A percentile compares a stretch with the other conserved stretches of the same genome.
These are phyloP conservation scores for Avicennia marina DNA, from an alignment of 257 asterid species.

Conservation along the genomic window DNA sequence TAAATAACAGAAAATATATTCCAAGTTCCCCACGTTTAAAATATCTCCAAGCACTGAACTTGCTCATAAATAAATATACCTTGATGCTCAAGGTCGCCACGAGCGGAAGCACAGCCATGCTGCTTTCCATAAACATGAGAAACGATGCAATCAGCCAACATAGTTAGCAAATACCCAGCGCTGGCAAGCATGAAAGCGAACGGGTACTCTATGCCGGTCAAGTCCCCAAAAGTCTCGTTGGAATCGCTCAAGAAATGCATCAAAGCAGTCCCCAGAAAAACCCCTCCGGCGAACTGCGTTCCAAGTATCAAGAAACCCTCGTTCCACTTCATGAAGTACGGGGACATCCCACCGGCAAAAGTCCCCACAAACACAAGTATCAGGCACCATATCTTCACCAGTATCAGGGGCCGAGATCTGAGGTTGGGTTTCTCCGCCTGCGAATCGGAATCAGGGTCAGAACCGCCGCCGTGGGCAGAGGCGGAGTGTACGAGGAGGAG, in stretches of 20 bases:
- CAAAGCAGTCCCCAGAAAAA: constrained; percentile 74
- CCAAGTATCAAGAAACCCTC: constrained; percentile 73
- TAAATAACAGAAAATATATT: no score
- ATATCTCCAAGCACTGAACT: not conserved
- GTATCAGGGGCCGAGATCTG: constrained; percentile 49
- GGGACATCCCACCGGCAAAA: constrained; percentile 77
- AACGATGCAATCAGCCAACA: constrained; percentile 77
- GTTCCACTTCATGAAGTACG: constrained; percentile 81
- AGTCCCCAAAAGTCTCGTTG: constrained; percentile 61
- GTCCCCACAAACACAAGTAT: constrained; percentile 68
- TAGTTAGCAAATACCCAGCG: constrained; percentile 72
- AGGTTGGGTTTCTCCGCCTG: constrained; percentile 50
- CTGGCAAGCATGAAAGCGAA: constrained; percentile 85
- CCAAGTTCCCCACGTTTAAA: no score
- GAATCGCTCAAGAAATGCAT: constrained; percentile 94
- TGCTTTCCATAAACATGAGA: constrained; percentile 44
- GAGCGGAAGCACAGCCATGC: not conserved
- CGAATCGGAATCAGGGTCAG: constrained; percentile 26
- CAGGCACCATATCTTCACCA: constrained; percentile 78
- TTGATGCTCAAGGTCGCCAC: constrained; percentile 38
- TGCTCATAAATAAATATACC: constrained; percentile 31
- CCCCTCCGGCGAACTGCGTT: constrained; percentile 95
- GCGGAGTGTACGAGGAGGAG: constrained; percentile 43
- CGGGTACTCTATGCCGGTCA: constrained; percentile 63
- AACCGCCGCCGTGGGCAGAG: constrained; percentile 56